phyloP scores from a whole-genome alignment of 768 basidiomycete species.

The Russula compacta region DNA sequence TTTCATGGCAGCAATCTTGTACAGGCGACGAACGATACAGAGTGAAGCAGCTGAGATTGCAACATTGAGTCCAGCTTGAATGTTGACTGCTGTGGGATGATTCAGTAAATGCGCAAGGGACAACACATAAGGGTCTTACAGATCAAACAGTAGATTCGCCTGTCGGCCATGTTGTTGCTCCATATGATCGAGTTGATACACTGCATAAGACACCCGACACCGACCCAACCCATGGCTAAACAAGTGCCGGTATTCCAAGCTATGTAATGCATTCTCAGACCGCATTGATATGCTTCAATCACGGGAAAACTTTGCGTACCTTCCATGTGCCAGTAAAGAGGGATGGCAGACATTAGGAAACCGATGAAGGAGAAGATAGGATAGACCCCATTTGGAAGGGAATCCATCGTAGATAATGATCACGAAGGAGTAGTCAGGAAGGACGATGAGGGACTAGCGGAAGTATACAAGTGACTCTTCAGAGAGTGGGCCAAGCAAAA shows the following conservation, averaged over 20 bases:
- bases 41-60: too few species aligned
- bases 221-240: slow-evolving; percentile 61
- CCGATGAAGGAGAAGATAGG: slow-evolving; percentile 35
- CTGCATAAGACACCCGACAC: slow-evolving; percentile 20
- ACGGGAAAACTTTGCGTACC: slow-evolving; percentile 19
- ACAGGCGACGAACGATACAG: slow-evolving; percentile 43
- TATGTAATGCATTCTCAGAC: slow-evolving; percentile 1
- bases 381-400: slow-evolving; percentile 16
- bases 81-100: slow-evolving; percentile 29
- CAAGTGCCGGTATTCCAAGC: slow-evolving; percentile 69
- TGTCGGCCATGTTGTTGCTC: slow-evolving; percentile 43
- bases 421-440: too few species aligned
- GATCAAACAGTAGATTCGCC: slow-evolving; percentile 50
- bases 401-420: too few species aligned
- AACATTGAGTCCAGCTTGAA: slow-evolving; percentile 28
- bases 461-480: too few species aligned
- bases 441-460: too few species aligned
- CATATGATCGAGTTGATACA: too few species aligned
- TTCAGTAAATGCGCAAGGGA: not conserved
- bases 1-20: slow-evolving; percentile 32
- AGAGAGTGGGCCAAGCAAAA: too few species aligned
- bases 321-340: slow-evolving; percentile 49
- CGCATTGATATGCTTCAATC: too few species aligned
- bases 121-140: slow-evolving; percentile 27
- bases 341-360: slow-evolving; percentile 39